These are phyloP conservation scores for Naumovozyma castellii DNA, from an alignment of 805 yeast genomes.

Conservation along the genomic window DNA sequence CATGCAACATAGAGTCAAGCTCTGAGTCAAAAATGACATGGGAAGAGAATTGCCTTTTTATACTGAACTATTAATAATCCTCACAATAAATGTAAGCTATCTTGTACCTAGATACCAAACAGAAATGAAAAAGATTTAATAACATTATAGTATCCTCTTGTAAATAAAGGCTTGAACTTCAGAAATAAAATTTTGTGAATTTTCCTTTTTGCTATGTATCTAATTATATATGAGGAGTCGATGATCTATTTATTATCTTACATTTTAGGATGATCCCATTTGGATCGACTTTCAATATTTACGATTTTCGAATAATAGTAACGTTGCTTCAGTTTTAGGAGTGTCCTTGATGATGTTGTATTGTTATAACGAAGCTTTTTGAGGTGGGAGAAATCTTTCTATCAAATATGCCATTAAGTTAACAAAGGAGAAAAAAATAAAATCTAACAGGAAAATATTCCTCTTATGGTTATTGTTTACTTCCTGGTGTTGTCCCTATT, in stretches of 20 bases:
- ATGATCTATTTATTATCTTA: too few species aligned
- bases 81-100: too few species aligned
- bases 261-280: neutral
- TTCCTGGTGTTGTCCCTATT: conserved; percentile 21
- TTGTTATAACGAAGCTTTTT: neutral
- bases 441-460: neutral
- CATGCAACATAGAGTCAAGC: conserved; percentile 88
- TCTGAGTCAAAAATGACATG: conserved; percentile 49
- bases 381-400: neutral
- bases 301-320: neutral
- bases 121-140: too few species aligned
- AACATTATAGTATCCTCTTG: neutral
- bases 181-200: too few species aligned
- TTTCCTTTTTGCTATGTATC: too few species aligned
- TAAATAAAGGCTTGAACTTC: neutral
- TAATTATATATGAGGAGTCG: too few species aligned
- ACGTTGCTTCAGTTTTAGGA: neutral
- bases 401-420: neutral
- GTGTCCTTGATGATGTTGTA: neutral
- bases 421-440: neutral
- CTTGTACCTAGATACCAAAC: too few species aligned
- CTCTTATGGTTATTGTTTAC: conserved; percentile 1
- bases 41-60: conserved; percentile 61
- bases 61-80: conserved; percentile 15
- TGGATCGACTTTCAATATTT: neutral